Evolutionary conservation across 257 asterid genomes (phyloP).

Genomic region (Lavandula angustifolia): DNA sequence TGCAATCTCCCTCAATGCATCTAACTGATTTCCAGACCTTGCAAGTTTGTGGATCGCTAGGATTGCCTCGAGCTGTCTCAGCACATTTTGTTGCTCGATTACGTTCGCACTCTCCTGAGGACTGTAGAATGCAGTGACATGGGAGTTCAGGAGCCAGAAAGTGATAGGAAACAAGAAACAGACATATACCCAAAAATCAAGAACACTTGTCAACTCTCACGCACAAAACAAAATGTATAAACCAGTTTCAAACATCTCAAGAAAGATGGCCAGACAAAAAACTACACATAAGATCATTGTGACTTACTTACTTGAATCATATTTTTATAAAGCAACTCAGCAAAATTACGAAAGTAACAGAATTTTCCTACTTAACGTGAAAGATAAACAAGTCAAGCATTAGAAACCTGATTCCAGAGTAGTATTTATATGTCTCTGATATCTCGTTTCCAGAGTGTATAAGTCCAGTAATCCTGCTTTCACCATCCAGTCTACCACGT

Average conservation of each 20-base stretch:
- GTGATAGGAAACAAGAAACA: neutral
- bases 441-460: conserved; percentile 86
- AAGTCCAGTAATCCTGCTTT: conserved; percentile 79
- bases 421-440: conserved; percentile 79
- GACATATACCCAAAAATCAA: neutral
- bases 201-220: too few species aligned
- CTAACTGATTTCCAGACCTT: conserved; percentile 63
- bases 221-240: too few species aligned
- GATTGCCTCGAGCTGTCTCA: conserved; percentile 89
- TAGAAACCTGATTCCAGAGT: conserved; percentile 76
- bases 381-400: conserved; percentile 25
- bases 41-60: conserved; percentile 74
- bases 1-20: conserved; percentile 88
- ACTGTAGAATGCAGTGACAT: conserved; percentile 43
- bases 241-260: conserved; percentile 2
- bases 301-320: neutral
- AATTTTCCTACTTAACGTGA: neutral
- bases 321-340: conserved; percentile 8
- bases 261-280: conserved; percentile 9
- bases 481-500: conserved; percentile 93
- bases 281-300: neutral
- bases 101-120: conserved; percentile 82
- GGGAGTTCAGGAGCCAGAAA: neutral
- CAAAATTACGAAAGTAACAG: neutral
- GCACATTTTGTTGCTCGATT: conserved; percentile 80